Evolutionary conservation across 2,329 filamentous ascomycete species (phyloP).

Genomic region (Nannizzia gypsea): DNA sequence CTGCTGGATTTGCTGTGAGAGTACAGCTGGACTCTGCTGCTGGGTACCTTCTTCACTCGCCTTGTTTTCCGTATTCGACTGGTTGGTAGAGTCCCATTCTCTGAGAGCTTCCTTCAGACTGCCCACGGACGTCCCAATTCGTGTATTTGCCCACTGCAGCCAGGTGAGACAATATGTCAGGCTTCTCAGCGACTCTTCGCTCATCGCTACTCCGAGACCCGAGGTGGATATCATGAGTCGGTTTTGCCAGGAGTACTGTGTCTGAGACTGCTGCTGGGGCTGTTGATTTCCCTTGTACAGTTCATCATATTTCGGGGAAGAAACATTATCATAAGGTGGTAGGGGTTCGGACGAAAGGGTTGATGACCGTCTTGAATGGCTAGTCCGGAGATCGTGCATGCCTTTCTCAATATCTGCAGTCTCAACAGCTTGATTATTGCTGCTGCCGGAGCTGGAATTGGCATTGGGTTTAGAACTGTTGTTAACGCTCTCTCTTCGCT

Average conservation of each 20-base stretch:
- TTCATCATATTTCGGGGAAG: slow-evolving; percentile 54
- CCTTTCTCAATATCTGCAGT: slow-evolving; percentile 41
- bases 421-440: slow-evolving; percentile 25
- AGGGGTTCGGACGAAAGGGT: slow-evolving; percentile 61
- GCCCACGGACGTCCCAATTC: slow-evolving; percentile 62
- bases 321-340: slow-evolving; percentile 71
- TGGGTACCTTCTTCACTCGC: slow-evolving; percentile 11
- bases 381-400: slow-evolving; percentile 15
- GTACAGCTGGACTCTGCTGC: slow-evolving; percentile 30
- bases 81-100: slow-evolving; percentile 44
- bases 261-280: slow-evolving; percentile 19
- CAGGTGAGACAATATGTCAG: slow-evolving; percentile 74
- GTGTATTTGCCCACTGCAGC: slow-evolving; percentile 69
- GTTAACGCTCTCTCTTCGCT: slow-evolving; percentile 27
- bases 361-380: slow-evolving; percentile 44
- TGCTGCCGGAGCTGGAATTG: slow-evolving; percentile 18
- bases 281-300: slow-evolving; percentile 28
- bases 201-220: slow-evolving; percentile 82
- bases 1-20: slow-evolving; percentile 49
- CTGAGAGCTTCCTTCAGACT: slow-evolving; percentile 65
- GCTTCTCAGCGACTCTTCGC: slow-evolving; percentile 70
- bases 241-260: slow-evolving; percentile 55
- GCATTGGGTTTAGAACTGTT: slow-evolving; percentile 1
- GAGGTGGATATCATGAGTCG: slow-evolving; percentile 83
- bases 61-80: slow-evolving; percentile 16